Conservation (phyloP, 352 stramenopile species). For the Globisporangium sylvaticum region DNA sequence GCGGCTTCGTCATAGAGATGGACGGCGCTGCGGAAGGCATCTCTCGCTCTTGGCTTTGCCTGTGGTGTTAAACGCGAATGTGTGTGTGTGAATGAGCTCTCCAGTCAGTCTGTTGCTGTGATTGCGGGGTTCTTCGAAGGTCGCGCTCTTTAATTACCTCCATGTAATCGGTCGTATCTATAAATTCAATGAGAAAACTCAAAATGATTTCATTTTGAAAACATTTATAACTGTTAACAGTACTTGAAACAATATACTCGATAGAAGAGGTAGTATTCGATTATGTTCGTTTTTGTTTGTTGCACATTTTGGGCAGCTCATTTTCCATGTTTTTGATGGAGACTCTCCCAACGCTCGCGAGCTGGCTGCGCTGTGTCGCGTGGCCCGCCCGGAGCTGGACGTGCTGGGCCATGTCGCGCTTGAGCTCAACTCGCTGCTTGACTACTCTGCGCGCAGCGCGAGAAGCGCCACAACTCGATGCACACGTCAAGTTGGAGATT, state of each 20-base stretch:
- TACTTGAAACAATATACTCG: neutral
- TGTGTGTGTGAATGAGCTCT: neutral
- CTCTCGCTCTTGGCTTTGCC: too few species aligned
- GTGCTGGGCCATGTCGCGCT: too few species aligned
- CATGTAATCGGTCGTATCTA: neutral
- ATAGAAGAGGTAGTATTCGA: neutral
- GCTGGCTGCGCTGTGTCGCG: neutral
- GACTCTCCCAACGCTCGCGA: too few species aligned
- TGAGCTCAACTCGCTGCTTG: too few species aligned
- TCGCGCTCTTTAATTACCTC: neutral
- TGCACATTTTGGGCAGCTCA: neutral
- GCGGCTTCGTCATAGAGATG: neutral
- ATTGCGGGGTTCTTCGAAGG: neutral
- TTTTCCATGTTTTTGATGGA: too few species aligned
- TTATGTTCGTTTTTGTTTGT: neutral
- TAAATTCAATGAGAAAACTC: neutral
- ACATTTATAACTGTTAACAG: neutral
- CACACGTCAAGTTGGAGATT: too few species aligned
- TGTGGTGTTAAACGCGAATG: neutral
- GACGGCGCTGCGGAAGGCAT: neutral
- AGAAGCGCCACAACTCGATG: too few species aligned
- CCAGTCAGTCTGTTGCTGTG: neutral
- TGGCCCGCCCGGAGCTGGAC: too few species aligned
- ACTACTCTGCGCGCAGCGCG: too few species aligned
- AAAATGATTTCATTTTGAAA: too few species aligned